phyloP scores from a whole-genome alignment of 2,329 filamentous ascomycete species.

The Trichophyton rubrum region DNA sequence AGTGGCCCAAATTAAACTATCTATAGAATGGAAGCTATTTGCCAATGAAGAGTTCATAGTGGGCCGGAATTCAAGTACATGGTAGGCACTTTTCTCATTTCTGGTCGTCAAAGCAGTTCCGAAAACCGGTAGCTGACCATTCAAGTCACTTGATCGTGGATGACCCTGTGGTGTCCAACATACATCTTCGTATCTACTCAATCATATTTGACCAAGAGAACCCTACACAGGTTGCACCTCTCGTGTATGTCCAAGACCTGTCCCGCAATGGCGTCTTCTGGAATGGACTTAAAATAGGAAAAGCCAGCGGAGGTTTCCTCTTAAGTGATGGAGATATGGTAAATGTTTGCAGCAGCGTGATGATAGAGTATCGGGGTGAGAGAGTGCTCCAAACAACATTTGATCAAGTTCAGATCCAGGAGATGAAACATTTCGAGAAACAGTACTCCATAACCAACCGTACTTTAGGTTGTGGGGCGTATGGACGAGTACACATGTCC shows the following conservation, averaged over 20 bases:
- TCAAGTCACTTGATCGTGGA: slow-evolving; percentile 20
- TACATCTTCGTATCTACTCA: slow-evolving; percentile 33
- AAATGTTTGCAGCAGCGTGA: slow-evolving; percentile 3
- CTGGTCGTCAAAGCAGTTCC: background rate
- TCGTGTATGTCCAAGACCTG: slow-evolving; percentile 34
- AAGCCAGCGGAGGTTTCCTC: slow-evolving; percentile 8
- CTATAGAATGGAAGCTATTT: slow-evolving; percentile 10
- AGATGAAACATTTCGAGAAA: slow-evolving; percentile 26
- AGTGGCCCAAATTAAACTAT: background rate
- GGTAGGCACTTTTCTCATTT: slow-evolving; percentile 7
- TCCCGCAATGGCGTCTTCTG: slow-evolving; percentile 32
- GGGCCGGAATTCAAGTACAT: slow-evolving; percentile 11
- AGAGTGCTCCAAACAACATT: background rate
- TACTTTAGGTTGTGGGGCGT: slow-evolving; percentile 32
- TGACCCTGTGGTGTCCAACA: slow-evolving; percentile 28
- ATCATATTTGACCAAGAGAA: slow-evolving; percentile 31
- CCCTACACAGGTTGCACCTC: slow-evolving; percentile 24
- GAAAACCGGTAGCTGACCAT: background rate
- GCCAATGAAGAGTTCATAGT: slow-evolving; percentile 12
- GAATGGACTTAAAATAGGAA: slow-evolving; percentile 19
- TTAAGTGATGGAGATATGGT: slow-evolving; percentile 22
- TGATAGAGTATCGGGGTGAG: slow-evolving; percentile 7
- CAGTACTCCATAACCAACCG: slow-evolving; percentile 29
- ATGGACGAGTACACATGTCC: slow-evolving; percentile 34
- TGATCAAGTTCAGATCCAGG: slow-evolving; percentile 21